A percentile compares a stretch with the other conserved stretches of the same genome.
phyloP scores from a whole-genome alignment of 2,329 filamentous ascomycete species.

The Ceratocystis huliohia region DNA sequence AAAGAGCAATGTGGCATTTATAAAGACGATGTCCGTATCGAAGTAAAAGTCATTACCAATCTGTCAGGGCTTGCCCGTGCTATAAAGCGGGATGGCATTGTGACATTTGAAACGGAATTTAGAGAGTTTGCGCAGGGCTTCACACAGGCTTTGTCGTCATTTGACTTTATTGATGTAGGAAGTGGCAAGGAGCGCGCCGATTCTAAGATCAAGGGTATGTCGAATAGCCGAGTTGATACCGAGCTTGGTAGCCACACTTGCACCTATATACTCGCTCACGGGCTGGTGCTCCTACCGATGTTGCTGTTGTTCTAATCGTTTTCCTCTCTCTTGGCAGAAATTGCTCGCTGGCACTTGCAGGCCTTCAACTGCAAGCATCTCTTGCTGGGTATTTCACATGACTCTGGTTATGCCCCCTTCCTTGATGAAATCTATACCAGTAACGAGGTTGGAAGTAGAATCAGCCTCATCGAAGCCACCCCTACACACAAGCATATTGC shows the following conservation, averaged over 20 bases:
- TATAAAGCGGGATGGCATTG: conserved; percentile 36
- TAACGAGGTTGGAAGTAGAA: conserved; percentile 33
- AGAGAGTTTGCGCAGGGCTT: conserved; percentile 48
- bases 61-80: conserved; percentile 38
- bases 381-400: conserved; percentile 49
- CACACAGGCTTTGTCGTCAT: conserved; percentile 44
- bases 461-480: conserved; percentile 43
- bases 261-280: not conserved
- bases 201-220: conserved; percentile 46
- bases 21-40: conserved; percentile 38
- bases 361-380: conserved; percentile 51
- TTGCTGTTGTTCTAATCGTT: not conserved
- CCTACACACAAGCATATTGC: conserved; percentile 37
- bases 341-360: conserved; percentile 43
- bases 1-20: conserved; percentile 35
- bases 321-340: conserved; percentile 30
- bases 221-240: too few relatives aligned
- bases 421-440: conserved; percentile 39
- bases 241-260: not conserved
- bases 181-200: conserved; percentile 45
- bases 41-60: conserved; percentile 46
- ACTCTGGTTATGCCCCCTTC: conserved; percentile 47
- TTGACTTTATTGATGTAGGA: conserved; percentile 53
- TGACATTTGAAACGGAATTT: conserved; percentile 35
- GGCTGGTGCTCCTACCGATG: not conserved